Conservation (phyloP, 2,329 filamentous ascomycete species). For the Stylonectria norvegica region DNA sequence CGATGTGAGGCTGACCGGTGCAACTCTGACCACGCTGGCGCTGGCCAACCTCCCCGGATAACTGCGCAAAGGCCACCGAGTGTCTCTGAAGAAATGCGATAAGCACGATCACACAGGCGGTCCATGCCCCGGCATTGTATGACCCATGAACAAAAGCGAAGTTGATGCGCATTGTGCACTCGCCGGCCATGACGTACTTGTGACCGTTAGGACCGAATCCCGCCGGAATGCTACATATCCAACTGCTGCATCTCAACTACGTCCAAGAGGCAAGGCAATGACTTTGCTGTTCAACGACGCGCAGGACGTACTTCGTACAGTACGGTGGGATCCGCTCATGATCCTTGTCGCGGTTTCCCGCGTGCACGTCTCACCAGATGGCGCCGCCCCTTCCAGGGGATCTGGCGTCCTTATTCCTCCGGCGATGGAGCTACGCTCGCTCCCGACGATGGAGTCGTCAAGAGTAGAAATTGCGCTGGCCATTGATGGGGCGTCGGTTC, state of each 20-base stretch:
- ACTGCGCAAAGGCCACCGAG: background rate
- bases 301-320: too few relatives aligned
- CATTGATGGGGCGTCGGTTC: background rate
- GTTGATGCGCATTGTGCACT: too few relatives aligned
- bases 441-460: too few relatives aligned
- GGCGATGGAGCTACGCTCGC: conserved; percentile 1
- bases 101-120: conserved; percentile 14
- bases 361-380: conserved; percentile 27
- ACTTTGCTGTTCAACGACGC: too few relatives aligned
- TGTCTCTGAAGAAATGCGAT: conserved; percentile 10
- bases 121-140: too few relatives aligned
- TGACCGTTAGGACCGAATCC: too few relatives aligned
- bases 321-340: conserved; percentile 13
- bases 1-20: too few relatives aligned
- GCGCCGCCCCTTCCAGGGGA: conserved; percentile 16
- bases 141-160: too few relatives aligned
- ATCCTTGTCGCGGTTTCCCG: conserved; percentile 22
- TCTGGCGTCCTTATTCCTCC: conserved; percentile 20
- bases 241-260: too few relatives aligned
- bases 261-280: too few relatives aligned
- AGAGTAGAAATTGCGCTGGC: background rate
- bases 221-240: too few relatives aligned
- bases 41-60: conserved; percentile 22
- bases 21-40: conserved; percentile 19
- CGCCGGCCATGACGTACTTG: too few relatives aligned